Conservation (phyloP, 257 asterid species). For the Solanum chiquidenum region DNA sequence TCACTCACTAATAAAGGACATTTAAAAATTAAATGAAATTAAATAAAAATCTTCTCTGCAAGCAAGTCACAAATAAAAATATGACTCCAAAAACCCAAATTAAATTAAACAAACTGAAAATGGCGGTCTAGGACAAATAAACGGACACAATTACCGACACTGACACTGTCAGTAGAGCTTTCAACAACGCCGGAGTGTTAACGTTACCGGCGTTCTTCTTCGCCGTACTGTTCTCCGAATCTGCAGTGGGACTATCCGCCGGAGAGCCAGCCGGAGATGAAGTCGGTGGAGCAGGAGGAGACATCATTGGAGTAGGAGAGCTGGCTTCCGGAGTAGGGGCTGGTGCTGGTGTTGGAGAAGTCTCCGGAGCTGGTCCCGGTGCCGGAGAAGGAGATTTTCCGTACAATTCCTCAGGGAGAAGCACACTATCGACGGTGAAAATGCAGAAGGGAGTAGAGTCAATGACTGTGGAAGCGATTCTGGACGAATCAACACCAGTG, state of each 20-base stretch:
- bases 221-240: constrained; percentile 61
- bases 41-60: constrained; percentile 12
- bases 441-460: constrained; percentile 84
- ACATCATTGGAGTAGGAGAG: constrained; percentile 41
- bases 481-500: constrained; percentile 76
- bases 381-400: constrained; percentile 84
- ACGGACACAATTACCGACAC: constrained; percentile 37
- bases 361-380: constrained; percentile 70
- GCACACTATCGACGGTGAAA: constrained; percentile 70
- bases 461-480: constrained; percentile 79
- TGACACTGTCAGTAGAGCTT: constrained; percentile 31
- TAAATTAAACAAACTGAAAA: constrained; percentile 19
- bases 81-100: constrained; percentile 8
- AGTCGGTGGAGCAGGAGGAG: constrained; percentile 81
- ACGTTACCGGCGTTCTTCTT: constrained; percentile 25
- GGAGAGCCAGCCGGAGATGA: constrained; percentile 58
- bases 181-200: constrained; percentile 30
- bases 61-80: constrained; percentile 9
- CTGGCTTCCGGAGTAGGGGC: constrained; percentile 37
- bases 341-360: constrained; percentile 60
- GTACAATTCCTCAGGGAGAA: constrained; percentile 79
- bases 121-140: constrained; percentile 47
- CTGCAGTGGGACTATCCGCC: constrained; percentile 47
- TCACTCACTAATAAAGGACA: constrained; percentile 1
- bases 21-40: constrained; percentile 11